phyloP scores from a whole-genome alignment of 2,329 filamentous ascomycete species.

The Penicillium hesseltinei region DNA sequence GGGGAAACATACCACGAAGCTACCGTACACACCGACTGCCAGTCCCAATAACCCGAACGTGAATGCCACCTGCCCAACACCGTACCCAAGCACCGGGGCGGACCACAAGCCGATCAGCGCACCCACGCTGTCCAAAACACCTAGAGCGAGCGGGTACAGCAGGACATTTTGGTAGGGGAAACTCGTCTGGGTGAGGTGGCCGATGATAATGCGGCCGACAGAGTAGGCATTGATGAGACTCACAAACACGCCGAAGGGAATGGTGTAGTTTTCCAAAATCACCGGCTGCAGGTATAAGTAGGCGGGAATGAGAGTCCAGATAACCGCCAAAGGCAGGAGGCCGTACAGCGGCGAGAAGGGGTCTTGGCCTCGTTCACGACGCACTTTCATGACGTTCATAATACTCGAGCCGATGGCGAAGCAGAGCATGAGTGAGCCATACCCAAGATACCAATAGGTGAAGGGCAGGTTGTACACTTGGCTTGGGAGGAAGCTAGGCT shows the following conservation, averaged over 20 bases:
- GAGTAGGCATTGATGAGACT: conserved; percentile 92
- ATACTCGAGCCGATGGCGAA: conserved; percentile 76
- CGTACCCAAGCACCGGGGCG: conserved; percentile 65
- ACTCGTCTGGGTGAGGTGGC: conserved; percentile 79
- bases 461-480: conserved; percentile 75
- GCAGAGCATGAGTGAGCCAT: conserved; percentile 76
- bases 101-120: conserved; percentile 68
- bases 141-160: conserved; percentile 71
- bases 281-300: conserved; percentile 84
- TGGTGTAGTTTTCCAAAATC: conserved; percentile 77
- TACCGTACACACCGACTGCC: conserved; percentile 88
- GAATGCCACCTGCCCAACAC: conserved; percentile 85
- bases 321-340: conserved; percentile 73
- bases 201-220: conserved; percentile 92
- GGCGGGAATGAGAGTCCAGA: conserved; percentile 72
- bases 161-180: conserved; percentile 93
- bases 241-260: conserved; percentile 86
- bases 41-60: conserved; percentile 84
- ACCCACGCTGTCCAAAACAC: conserved; percentile 76
- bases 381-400: conserved; percentile 78
- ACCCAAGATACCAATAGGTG: conserved; percentile 88
- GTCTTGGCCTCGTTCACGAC: conserved; percentile 69
- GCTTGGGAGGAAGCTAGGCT: conserved; percentile 64
- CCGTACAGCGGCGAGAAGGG: conserved; percentile 69
- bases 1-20: conserved; percentile 68